Evolutionary conservation across 495 filamentous ascomycete genomes (phyloP).

Genomic region (Neurospora sublineolata): DNA sequence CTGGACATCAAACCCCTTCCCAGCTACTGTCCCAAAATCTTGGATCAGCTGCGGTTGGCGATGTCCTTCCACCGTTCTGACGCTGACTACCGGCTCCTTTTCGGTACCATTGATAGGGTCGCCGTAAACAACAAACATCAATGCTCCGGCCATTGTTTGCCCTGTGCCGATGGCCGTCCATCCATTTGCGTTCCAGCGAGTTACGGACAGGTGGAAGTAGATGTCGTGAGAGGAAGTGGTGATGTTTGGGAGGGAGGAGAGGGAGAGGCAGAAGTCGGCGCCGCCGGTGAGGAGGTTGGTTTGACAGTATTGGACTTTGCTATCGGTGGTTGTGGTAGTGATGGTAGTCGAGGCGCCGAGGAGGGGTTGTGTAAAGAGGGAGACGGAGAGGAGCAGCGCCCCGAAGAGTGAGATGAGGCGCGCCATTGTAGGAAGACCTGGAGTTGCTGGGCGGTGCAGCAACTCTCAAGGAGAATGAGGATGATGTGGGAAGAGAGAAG

Average conservation of each 20-base stretch:
- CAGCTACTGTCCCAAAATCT: background rate
- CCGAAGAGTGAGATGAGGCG: background rate
- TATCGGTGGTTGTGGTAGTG: background rate
- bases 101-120: conserved; percentile 7
- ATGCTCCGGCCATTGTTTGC: conserved; percentile 14
- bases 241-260: conserved; percentile 10
- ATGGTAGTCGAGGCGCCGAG: background rate
- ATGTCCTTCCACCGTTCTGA: conserved; percentile 18
- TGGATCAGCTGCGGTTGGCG: conserved; percentile 10
- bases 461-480: background rate
- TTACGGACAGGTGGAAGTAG: conserved; percentile 12
- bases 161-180: conserved; percentile 24
- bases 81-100: conserved; percentile 14
- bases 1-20: background rate
- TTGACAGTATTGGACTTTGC: conserved; percentile 18
- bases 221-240: conserved; percentile 13
- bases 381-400: background rate
- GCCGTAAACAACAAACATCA: conserved; percentile 25
- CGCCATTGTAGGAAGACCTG: background rate
- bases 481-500: background rate
- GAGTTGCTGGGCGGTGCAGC: background rate
- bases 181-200: conserved; percentile 7
- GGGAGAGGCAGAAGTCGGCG: conserved; percentile 19
- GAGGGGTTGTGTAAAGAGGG: background rate
- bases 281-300: conserved; percentile 7